A percentile compares a stretch with the other conserved stretches of the same genome.
Evolutionary conservation across 2,329 filamentous ascomycete genomes (phyloP).

Genomic region (Colletotrichum godetiae): DNA sequence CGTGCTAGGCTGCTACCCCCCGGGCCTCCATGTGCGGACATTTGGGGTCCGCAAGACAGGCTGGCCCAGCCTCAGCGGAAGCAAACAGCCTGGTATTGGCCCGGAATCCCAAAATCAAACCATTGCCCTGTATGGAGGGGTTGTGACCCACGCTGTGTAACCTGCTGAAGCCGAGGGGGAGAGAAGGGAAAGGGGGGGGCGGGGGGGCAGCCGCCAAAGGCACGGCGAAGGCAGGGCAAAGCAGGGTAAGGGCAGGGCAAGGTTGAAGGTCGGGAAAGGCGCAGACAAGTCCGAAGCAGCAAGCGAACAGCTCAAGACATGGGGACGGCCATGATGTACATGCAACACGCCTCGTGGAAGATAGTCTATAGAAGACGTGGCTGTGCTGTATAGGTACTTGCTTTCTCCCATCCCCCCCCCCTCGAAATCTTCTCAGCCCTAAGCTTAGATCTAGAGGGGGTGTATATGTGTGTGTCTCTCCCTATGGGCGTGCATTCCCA

Average conservation of each 20-base stretch:
- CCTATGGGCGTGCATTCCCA: not conserved
- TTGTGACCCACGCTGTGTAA: slow-evolving; percentile 6
- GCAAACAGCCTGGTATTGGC: not conserved
- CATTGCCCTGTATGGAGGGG: not conserved
- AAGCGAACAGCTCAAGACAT: not conserved
- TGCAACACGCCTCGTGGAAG: not conserved
- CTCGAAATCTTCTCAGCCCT: not conserved
- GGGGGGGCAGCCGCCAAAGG: not conserved
- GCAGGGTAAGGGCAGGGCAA: not conserved
- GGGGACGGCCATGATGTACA: not conserved
- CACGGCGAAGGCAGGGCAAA: slow-evolving; percentile 1
- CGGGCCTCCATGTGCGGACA: not conserved
- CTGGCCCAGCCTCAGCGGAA: not conserved
- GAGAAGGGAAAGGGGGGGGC: not conserved
- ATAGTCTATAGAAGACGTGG: not conserved
- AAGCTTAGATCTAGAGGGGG: not conserved
- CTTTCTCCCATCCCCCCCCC: not conserved
- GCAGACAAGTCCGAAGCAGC: not conserved
- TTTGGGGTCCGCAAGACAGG: not conserved
- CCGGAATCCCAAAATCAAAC: not conserved
- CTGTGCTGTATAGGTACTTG: slow-evolving; percentile 7
- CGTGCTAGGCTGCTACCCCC: not conserved
- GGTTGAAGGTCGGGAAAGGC: not conserved
- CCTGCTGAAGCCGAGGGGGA: not conserved
- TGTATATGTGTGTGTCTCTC: not conserved